phyloP scores from a whole-genome alignment of 2,329 filamentous ascomycete genomes.

The Arachnomyces sp. region DNA sequence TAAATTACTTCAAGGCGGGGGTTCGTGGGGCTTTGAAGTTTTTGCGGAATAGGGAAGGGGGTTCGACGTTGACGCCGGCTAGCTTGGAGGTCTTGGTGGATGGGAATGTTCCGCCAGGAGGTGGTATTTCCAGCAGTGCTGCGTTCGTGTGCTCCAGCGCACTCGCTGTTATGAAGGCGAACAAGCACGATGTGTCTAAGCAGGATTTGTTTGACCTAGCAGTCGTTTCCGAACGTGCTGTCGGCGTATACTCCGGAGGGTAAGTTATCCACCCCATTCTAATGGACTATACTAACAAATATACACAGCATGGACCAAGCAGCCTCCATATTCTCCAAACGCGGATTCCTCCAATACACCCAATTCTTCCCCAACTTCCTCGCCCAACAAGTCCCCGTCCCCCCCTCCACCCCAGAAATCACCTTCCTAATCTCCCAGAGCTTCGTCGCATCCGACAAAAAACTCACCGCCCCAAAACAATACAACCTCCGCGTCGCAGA shows the following conservation, averaged over 20 bases:
- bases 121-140: slow-evolving; percentile 86
- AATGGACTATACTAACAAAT: slow-evolving; percentile 16
- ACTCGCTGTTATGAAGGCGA: slow-evolving; percentile 77
- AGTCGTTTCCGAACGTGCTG: slow-evolving; percentile 85
- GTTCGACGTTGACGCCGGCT: slow-evolving; percentile 54
- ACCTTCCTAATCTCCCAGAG: slow-evolving; percentile 92
- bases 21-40: slow-evolving; percentile 72
- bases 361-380: slow-evolving; percentile 74
- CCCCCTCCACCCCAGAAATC: slow-evolving; percentile 69
- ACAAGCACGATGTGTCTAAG: slow-evolving; percentile 78
- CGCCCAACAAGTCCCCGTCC: slow-evolving; percentile 72
- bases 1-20: slow-evolving; percentile 96
- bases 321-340: slow-evolving; percentile 85
- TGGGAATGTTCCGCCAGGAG: slow-evolving; percentile 83
- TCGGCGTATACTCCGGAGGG: slow-evolving; percentile 95
- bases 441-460: slow-evolving; percentile 89
- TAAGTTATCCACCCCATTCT: slow-evolving; percentile 35
- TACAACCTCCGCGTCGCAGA: slow-evolving; percentile 97
- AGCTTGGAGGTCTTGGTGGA: slow-evolving; percentile 86
- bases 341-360: slow-evolving; percentile 80
- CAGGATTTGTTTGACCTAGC: slow-evolving; percentile 85
- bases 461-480: slow-evolving; percentile 83
- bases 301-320: slow-evolving; percentile 84
- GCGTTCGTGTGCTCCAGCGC: slow-evolving; percentile 88
- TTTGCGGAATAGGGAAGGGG: slow-evolving; percentile 57